These are phyloP conservation scores for Chlorella ohadii DNA, from an alignment of 139 green algal species.

Conservation along the genomic window DNA sequence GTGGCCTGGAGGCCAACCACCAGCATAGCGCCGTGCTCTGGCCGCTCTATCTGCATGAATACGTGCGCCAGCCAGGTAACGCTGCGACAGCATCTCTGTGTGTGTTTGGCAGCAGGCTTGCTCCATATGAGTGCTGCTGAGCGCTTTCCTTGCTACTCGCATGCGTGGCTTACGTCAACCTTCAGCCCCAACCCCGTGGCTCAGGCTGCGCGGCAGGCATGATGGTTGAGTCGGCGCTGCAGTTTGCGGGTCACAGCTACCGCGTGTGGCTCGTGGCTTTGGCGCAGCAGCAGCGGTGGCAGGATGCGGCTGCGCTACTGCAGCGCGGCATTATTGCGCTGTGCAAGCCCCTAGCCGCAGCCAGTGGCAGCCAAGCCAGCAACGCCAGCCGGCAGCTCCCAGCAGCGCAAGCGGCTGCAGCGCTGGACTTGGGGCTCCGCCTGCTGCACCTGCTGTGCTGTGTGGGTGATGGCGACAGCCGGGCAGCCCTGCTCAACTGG, in stretches of 20 bases:
- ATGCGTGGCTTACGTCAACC: too few species aligned
- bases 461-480: neutral
- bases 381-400: neutral
- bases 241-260: slow-evolving; percentile 33
- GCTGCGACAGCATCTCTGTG: neutral
- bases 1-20: slow-evolving; percentile 19
- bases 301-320: slow-evolving; percentile 13
- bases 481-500: neutral
- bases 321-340: slow-evolving; percentile 21
- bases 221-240: slow-evolving; percentile 26
- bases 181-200: neutral
- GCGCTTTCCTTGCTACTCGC: too few species aligned
- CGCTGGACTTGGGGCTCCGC: slow-evolving; percentile 22
- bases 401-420: neutral
- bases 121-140: too few species aligned
- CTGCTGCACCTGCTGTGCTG: slow-evolving; percentile 29
- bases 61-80: slow-evolving; percentile 14
- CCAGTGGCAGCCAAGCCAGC: neutral
- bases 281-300: neutral
- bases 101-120: too few species aligned
- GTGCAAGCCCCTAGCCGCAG: neutral
- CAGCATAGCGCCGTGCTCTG: slow-evolving; percentile 17
- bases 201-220: neutral
- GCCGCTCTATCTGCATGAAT: slow-evolving; percentile 31
- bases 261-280: slow-evolving; percentile 14